Conservation (phyloP, 768 basidiomycete species). For the Tulasnella sp. region DNA sequence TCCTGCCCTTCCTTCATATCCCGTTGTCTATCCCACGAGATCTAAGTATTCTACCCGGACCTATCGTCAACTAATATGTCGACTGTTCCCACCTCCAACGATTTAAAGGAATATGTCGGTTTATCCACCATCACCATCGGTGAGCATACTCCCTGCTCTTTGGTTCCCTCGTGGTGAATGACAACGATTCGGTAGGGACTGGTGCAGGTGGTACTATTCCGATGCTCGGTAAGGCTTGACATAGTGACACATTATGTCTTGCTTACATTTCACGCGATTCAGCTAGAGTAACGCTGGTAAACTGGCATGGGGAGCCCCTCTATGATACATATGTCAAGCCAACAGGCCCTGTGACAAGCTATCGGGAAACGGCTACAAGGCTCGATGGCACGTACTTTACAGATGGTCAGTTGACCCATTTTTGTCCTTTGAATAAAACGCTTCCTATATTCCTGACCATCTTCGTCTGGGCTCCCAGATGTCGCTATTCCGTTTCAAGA, state of each 20-base stretch:
- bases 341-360: conserved; percentile 40
- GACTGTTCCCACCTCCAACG: neutral
- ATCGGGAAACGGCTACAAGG: conserved; percentile 29
- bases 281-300: conserved; percentile 10
- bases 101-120: conserved; percentile 12
- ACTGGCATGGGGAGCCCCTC: conserved; percentile 48
- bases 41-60: neutral
- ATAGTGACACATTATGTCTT: neutral
- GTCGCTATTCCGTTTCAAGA: conserved; percentile 54
- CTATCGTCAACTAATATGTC: neutral
- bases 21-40: neutral
- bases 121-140: conserved; percentile 12
- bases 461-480: conserved; percentile 38
- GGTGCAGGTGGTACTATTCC: conserved; percentile 21
- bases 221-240: conserved; percentile 15
- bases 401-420: neutral
- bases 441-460: neutral
- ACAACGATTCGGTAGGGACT: neutral
- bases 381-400: conserved; percentile 24
- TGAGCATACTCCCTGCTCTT: neutral
- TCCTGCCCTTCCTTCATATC: neutral
- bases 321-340: conserved; percentile 66
- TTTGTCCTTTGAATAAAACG: neutral
- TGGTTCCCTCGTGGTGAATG: neutral
- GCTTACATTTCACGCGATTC: neutral